phyloP scores from a whole-genome alignment of 441 rosid species.

The Capsella rubella region DNA sequence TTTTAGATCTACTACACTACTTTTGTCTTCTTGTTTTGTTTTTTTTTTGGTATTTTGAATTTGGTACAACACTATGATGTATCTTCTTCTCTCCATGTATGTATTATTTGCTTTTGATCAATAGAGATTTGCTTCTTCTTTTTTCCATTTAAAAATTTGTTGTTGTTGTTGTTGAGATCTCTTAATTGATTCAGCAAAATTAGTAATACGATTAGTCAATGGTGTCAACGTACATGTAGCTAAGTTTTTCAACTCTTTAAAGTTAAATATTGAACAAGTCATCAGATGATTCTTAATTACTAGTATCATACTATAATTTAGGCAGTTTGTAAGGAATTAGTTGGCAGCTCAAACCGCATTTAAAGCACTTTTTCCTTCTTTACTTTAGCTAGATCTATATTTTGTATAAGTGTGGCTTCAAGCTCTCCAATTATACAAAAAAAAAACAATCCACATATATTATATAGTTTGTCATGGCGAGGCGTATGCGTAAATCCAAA shows the following conservation, averaged over 20 bases:
- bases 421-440: neutral
- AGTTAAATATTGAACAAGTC: conserved; percentile 21
- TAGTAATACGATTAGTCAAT: conserved; percentile 10
- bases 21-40: neutral
- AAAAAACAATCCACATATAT: neutral
- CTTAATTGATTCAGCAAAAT: neutral
- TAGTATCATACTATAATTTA: neutral
- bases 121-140: neutral
- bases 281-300: conserved; percentile 5
- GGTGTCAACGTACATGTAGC: conserved; percentile 30
- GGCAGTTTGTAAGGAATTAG: conserved; percentile 33
- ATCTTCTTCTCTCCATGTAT: neutral
- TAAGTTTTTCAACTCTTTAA: neutral
- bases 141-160: too few species aligned
- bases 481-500: conserved; percentile 19
- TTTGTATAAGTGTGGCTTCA: conserved; percentile 15
- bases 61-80: neutral
- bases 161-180: neutral
- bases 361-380: neutral
- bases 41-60: neutral
- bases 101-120: neutral
- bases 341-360: conserved; percentile 36
- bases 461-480: conserved; percentile 16
- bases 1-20: conserved; percentile 7
- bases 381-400: neutral